phyloP scores from a whole-genome alignment of 805 yeast species.

The Spathaspora girioi region DNA sequence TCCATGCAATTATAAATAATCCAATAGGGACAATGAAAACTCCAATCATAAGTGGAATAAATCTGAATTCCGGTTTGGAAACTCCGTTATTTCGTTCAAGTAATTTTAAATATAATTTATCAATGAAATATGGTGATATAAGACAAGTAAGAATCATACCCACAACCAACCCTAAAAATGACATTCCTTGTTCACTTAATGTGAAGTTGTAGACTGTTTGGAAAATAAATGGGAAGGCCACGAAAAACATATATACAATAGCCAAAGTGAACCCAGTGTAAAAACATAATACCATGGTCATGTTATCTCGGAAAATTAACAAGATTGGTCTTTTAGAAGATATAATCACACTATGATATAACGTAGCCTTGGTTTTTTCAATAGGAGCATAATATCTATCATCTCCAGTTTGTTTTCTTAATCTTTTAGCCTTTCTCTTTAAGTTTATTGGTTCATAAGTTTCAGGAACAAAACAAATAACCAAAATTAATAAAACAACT shows the following conservation, averaged over 20 bases:
- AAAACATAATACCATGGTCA: conserved; percentile 27
- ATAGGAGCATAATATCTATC: conserved; percentile 35
- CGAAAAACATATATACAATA: conserved; percentile 38
- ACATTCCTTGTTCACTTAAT: conserved; percentile 21
- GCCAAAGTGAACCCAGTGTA: conserved; percentile 46
- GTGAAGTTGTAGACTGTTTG: conserved; percentile 34
- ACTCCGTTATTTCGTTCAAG: conserved; percentile 37
- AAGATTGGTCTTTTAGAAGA: conserved; percentile 22
- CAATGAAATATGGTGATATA: conserved; percentile 22
- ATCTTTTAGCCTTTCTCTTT: conserved; percentile 19
- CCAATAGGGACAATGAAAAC: conserved; percentile 71
- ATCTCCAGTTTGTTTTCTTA: conserved; percentile 33
- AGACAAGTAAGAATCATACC: conserved; percentile 34
- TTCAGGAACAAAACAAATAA: conserved; percentile 23
- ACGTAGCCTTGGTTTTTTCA: conserved; percentile 21
- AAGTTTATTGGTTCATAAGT: conserved; percentile 25
- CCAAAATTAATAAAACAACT: conserved; percentile 13
- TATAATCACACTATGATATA: conserved; percentile 15
- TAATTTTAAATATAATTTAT: conserved; percentile 24
- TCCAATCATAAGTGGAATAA: conserved; percentile 67
- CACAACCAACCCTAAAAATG: conserved; percentile 31
- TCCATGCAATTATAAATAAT: conserved; percentile 79
- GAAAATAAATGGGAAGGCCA: conserved; percentile 38
- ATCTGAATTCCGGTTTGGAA: conserved; percentile 71
- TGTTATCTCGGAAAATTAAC: conserved; percentile 22